Evolutionary conservation across 805 yeast species (phyloP).

Genomic region (Spathaspora girioi): DNA sequence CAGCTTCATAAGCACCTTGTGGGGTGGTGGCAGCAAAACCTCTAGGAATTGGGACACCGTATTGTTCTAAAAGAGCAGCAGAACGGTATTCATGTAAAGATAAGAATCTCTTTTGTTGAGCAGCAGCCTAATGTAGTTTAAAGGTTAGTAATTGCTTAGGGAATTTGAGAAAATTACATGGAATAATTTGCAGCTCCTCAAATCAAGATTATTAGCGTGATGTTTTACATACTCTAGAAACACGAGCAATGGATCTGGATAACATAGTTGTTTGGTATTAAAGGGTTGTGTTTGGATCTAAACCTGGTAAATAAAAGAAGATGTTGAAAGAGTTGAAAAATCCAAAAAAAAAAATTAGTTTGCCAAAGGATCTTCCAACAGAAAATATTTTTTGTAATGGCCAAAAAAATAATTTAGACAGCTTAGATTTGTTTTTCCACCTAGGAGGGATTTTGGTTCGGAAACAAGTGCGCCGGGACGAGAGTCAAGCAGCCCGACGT

Average conservation of each 20-base stretch:
- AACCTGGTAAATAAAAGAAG: not conserved
- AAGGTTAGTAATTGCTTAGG: constrained; percentile 1
- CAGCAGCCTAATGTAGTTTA: constrained; percentile 7
- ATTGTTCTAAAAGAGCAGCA: constrained; percentile 75
- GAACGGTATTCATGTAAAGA: constrained; percentile 96
- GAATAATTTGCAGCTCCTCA: not conserved
- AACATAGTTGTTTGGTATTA: constrained; percentile 23
- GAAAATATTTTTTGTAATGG: not conserved
- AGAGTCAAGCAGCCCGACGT: not conserved
- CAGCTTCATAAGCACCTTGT: constrained; percentile 80
- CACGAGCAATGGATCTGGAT: constrained; percentile 41
- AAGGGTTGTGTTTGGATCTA: not conserved
- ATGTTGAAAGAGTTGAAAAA: not conserved
- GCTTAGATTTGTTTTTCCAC: not conserved
- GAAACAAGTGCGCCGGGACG: not conserved
- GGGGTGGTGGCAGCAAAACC: constrained; percentile 92
- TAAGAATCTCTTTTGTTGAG: constrained; percentile 57
- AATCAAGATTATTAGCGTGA: not conserved
- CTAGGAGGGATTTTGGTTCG: not conserved
- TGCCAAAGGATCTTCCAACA: not conserved
- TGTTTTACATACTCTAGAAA: constrained; percentile 39
- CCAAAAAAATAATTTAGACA: not conserved
- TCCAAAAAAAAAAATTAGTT: not conserved
- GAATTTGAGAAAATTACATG: not conserved
- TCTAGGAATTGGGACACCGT: constrained; percentile 86